Evolutionary conservation across 441 rosid genomes (phyloP).

Genomic region (Erysimum pusillum): DNA sequence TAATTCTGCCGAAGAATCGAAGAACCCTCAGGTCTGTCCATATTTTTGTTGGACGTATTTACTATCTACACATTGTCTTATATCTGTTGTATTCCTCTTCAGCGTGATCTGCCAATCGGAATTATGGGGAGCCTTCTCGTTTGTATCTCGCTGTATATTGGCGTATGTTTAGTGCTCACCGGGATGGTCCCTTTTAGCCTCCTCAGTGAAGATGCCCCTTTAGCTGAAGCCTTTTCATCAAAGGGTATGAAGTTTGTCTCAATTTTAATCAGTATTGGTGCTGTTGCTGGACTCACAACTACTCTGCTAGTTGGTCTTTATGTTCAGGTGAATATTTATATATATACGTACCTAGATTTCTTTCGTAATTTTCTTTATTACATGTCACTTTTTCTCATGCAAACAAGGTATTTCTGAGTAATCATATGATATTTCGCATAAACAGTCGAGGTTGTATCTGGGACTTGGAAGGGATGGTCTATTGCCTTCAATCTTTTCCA

Average conservation of each 20-base stretch:
- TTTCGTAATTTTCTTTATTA: slow-evolving; percentile 27
- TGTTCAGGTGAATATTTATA: slow-evolving; percentile 70
- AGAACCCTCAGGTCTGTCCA: slow-evolving; percentile 78
- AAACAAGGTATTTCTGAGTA: slow-evolving; percentile 16
- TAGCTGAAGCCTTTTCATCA: slow-evolving; percentile 83
- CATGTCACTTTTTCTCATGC: slow-evolving; percentile 12
- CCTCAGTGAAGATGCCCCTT: slow-evolving; percentile 92
- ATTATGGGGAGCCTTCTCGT: slow-evolving; percentile 91
- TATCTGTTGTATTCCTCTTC: slow-evolving; percentile 46
- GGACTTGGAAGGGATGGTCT: slow-evolving; percentile 84
- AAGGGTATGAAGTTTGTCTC: slow-evolving; percentile 90
- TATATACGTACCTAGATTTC: slow-evolving; percentile 15
- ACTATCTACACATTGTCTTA: slow-evolving; percentile 24
- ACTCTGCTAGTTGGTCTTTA: slow-evolving; percentile 89
- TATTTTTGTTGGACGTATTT: slow-evolving; percentile 9
- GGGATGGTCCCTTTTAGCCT: slow-evolving; percentile 89
- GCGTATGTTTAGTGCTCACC: slow-evolving; percentile 89
- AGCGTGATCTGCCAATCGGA: slow-evolving; percentile 91
- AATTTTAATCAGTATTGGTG: slow-evolving; percentile 85
- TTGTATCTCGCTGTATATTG: slow-evolving; percentile 77
- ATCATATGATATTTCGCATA: slow-evolving; percentile 47
- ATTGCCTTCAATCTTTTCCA: slow-evolving; percentile 74
- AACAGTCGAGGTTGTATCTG: slow-evolving; percentile 89
- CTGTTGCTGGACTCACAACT: slow-evolving; percentile 97
- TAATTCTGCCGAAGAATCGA: slow-evolving; percentile 95